These are phyloP conservation scores for Cyclotella kingstonii DNA, from an alignment of 108 stramenopile genomes.

Conservation along the genomic window DNA sequence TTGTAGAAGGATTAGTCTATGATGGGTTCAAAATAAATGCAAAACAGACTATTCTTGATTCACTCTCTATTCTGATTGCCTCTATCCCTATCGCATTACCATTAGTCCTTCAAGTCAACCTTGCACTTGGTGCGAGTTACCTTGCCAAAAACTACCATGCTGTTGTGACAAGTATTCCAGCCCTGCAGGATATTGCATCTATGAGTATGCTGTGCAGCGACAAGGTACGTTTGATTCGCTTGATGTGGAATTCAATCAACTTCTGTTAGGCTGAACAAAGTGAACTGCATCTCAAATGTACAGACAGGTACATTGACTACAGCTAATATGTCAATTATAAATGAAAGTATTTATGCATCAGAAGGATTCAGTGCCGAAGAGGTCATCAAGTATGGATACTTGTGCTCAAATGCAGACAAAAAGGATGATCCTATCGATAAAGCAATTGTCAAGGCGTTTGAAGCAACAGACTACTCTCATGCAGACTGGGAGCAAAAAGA, in stretches of 20 bases:
- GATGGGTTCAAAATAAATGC: slow-evolving; percentile 42
- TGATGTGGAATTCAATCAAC: too few relatives aligned
- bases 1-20: slow-evolving; percentile 51
- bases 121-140: slow-evolving; percentile 79
- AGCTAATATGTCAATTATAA: slow-evolving; percentile 75
- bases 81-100: slow-evolving; percentile 87
- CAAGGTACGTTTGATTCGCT: too few relatives aligned
- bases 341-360: slow-evolving; percentile 46
- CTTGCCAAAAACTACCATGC: slow-evolving; percentile 77
- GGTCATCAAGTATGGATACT: slow-evolving; percentile 55
- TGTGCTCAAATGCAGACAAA: slow-evolving; percentile 78
- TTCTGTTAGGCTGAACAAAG: too few relatives aligned
- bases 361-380: slow-evolving; percentile 52
- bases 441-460: slow-evolving; percentile 59
- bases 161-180: slow-evolving; percentile 80
- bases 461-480: slow-evolving; percentile 1
- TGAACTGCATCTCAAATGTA: too few relatives aligned
- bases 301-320: slow-evolving; percentile 91
- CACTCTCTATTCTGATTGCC: slow-evolving; percentile 75
- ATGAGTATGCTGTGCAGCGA: slow-evolving; percentile 43
- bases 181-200: slow-evolving; percentile 84
- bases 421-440: slow-evolving; percentile 85
- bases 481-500: slow-evolving; percentile 41
- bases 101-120: slow-evolving; percentile 78
- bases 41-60: slow-evolving; percentile 42